Base-by-base conservation (phyloP, 176 grass and related monocot species). In the Bothriochloa decipiens region DNA sequence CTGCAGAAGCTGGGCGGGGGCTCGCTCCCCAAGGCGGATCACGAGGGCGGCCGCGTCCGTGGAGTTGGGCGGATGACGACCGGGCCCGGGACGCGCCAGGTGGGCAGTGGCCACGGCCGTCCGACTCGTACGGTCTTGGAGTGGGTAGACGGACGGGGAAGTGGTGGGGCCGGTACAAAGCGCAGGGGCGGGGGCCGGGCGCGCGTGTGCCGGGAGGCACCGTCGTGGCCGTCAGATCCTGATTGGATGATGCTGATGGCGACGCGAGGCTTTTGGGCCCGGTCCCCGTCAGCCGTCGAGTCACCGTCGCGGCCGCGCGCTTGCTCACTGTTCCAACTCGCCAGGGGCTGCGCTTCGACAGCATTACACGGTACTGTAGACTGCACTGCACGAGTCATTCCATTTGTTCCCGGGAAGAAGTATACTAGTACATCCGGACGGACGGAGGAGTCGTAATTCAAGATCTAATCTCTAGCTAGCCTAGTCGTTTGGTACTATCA, bases 1-100 rank as follows among this genome's bases (percentile, higher is more conserved):
- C 55, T 11, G 22, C 8, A 3, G 55, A 60, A 23, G 3, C 57
- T 61, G 57, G n/a, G 22, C 20, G n/a, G 23, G 57, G 55, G 55
- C 55, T 22, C 77, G 53, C 69, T 50, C 11, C 5, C 69, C 81
- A 63, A 87, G 65, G 89, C 89, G 85, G 89, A 84, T 91, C 85
- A 68, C 65, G 70, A 35, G 41, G 64, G 20, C 32, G 39, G 11
- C 4, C 17, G n/a, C 16, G 25, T 25, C 3, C 3, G 9, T 6
- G 0, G 12, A 6, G 7, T 7, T 42, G 40, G 22, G n/a, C n/a
- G 85, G n/a, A 8, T 80, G 84, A 79, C 75, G 46, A 0, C 69
- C 68, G 81, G 89, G 22, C 26, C 88, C 80, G 0, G 17, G 0
- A 0, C 6, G 5, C 6, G 55, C 55, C 58, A 17, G 79, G 46